Percentiles rank a stretch among this genome's conserved stretches.
Evolutionary conservation across 2,329 filamentous ascomycete genomes (phyloP).

Genomic region (Metarhizium sp.): DNA sequence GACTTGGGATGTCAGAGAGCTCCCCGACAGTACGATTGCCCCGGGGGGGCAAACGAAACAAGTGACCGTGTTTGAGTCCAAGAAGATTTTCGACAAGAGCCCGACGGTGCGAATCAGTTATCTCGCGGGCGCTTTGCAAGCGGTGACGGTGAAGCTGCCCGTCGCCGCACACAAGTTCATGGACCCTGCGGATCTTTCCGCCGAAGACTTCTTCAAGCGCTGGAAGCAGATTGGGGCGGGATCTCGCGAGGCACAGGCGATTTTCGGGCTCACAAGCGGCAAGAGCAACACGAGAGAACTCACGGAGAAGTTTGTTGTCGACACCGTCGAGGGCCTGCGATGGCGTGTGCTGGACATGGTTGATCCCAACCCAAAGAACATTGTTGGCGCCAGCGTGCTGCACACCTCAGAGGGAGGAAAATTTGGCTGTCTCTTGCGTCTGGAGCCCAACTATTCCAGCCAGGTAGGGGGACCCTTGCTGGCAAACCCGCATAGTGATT

Average conservation of each 20-base stretch:
- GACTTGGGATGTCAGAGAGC: conserved; percentile 76
- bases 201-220: conserved; percentile 96
- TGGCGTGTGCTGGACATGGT: conserved; percentile 82
- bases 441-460: conserved; percentile 89
- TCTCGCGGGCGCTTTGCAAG: conserved; percentile 85
- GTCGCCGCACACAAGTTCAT: conserved; percentile 92
- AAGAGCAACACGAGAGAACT: conserved; percentile 50
- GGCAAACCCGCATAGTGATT: neutral
- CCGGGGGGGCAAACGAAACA: conserved; percentile 77
- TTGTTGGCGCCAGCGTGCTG: conserved; percentile 82
- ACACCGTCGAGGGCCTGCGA: conserved; percentile 72
- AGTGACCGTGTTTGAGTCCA: conserved; percentile 88
- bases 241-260: conserved; percentile 77
- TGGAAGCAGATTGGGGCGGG: conserved; percentile 97
- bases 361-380: conserved; percentile 87
- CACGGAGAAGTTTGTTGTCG: conserved; percentile 60
- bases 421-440: conserved; percentile 82
- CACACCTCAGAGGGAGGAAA: conserved; percentile 80
- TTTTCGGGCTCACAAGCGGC: conserved; percentile 56
- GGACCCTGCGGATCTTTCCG: conserved; percentile 76
- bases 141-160: conserved; percentile 82
- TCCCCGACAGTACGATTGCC: conserved; percentile 73
- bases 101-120: conserved; percentile 94
- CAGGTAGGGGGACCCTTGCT: conserved; percentile 53
- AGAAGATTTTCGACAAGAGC: conserved; percentile 68